These are phyloP conservation scores for Acacia crassicarpa DNA, from an alignment of 306 rosid genomes.

Conservation along the genomic window DNA sequence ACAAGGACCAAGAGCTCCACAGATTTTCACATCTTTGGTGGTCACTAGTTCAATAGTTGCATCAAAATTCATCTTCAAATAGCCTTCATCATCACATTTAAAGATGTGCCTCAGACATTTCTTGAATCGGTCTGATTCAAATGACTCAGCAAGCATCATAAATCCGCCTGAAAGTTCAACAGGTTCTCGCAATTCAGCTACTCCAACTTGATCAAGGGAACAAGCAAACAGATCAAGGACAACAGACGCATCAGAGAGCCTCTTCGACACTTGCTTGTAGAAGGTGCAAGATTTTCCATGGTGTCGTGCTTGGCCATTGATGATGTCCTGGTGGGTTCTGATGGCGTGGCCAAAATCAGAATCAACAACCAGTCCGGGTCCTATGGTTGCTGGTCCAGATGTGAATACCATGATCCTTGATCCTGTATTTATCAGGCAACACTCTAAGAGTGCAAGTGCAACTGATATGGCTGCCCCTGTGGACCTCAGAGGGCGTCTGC, in stretches of 20 bases:
- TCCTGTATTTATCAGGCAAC: conserved; percentile 59
- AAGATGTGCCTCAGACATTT: conserved; percentile 68
- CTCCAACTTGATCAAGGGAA: conserved; percentile 91
- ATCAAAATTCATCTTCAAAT: conserved; percentile 71
- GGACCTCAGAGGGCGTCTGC: conserved; percentile 66
- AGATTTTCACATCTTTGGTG: conserved; percentile 75
- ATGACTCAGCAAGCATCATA: conserved; percentile 76
- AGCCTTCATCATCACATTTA: conserved; percentile 54
- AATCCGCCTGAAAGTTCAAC: conserved; percentile 82
- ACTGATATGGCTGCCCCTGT: conserved; percentile 82
- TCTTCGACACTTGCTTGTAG: conserved; percentile 54
- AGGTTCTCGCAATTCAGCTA: conserved; percentile 65
- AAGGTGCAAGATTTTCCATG: conserved; percentile 55
- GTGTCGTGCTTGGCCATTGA: conserved; percentile 56
- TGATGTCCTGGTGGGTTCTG: conserved; percentile 74
- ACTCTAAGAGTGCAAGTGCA: conserved; percentile 82
- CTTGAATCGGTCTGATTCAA: conserved; percentile 67
- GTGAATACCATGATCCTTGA: conserved; percentile 87
- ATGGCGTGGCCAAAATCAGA: conserved; percentile 55
- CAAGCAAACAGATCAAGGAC: conserved; percentile 81
- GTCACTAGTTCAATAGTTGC: conserved; percentile 85
- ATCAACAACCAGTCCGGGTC: conserved; percentile 75
- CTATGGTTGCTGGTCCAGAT: conserved; percentile 84
- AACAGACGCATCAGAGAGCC: conserved; percentile 58
- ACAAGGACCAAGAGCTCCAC: conserved; percentile 96